Conservation (phyloP, 352 stramenopile species). For the Pythium aristosporum region DNA sequence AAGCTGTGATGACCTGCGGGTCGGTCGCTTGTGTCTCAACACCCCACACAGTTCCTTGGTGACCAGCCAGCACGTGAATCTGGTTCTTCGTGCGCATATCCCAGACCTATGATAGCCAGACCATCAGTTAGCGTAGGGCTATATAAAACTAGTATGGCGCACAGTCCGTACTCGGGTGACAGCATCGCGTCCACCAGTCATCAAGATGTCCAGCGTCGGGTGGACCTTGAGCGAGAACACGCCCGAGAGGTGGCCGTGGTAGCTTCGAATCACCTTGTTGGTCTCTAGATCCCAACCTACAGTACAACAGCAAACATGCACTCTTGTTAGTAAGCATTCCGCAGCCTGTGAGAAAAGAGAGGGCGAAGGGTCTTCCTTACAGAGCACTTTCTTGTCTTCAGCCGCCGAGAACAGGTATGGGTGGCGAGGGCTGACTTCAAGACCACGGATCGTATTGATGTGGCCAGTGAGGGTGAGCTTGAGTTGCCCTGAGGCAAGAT, state of each 20-base stretch:
- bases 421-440: conserved; percentile 95
- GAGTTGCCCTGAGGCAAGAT: conserved; percentile 96
- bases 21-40: conserved; percentile 96
- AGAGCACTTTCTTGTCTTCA: conserved; percentile 99
- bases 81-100: conserved; percentile 99
- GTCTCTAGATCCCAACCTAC: conserved; percentile 98
- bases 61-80: conserved; percentile 95
- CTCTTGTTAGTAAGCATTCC: not conserved
- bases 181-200: conserved; percentile 94
- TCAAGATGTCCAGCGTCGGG: conserved; percentile 97
- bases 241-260: conserved; percentile 99
- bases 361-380: conserved; percentile 29
- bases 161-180: conserved; percentile 64
- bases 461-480: conserved; percentile 99
- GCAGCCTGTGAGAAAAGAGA: not conserved
- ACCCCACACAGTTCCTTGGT: conserved; percentile 95
- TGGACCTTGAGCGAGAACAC: conserved; percentile 98
- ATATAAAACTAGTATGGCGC: not conserved
- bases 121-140: not conserved
- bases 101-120: conserved; percentile 83
- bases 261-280: conserved; percentile 99
- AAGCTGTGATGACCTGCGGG: conserved; percentile 93
- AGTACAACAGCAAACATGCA: not conserved
- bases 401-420: conserved; percentile 98
- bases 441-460: conserved; percentile 96